Conservation (phyloP, 768 basidiomycete genomes). For the Macrolepiota fuliginosa region DNA sequence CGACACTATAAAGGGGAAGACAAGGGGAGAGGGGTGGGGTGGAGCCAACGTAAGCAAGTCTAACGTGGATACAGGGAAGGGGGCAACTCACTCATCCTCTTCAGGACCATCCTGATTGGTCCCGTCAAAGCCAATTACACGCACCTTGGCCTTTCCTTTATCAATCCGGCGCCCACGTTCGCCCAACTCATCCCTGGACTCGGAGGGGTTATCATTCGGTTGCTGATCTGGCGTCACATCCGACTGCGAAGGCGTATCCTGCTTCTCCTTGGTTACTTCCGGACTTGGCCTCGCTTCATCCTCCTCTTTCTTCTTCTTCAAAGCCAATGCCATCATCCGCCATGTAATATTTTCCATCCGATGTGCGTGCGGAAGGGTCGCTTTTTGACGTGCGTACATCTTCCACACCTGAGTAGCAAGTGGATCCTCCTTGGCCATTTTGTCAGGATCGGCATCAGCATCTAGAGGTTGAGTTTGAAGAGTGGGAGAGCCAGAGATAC, state of each 20-base stretch:
- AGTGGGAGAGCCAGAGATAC: constrained; percentile 67
- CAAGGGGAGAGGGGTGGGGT: constrained; percentile 1
- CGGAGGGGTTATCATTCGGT: constrained; percentile 20
- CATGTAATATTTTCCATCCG: constrained; percentile 98
- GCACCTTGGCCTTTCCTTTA: constrained; percentile 77
- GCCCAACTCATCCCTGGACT: constrained; percentile 25
- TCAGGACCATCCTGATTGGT: constrained; percentile 67
- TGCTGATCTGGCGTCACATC: constrained; percentile 17
- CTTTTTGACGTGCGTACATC: constrained; percentile 90
- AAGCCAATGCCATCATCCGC: constrained; percentile 96
- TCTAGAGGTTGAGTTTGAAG: constrained; percentile 44
- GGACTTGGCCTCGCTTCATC: constrained; percentile 37
- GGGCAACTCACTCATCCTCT: constrained; percentile 66
- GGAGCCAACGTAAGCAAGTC: constrained; percentile 11
- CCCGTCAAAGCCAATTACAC: constrained; percentile 81
- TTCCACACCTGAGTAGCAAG: constrained; percentile 96
- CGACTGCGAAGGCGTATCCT: constrained; percentile 16
- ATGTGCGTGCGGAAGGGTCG: constrained; percentile 86
- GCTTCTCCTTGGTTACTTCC: constrained; percentile 12
- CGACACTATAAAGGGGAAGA: constrained; percentile 34
- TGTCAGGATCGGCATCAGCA: constrained; percentile 55
- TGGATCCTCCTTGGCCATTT: constrained; percentile 80
- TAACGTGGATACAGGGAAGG: constrained; percentile 6
- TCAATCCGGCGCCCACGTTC: constrained; percentile 73
- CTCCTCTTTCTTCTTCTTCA: constrained; percentile 85